These are phyloP conservation scores for Calonectria leucothoes DNA, from an alignment of 2,329 filamentous ascomycete genomes.

Conservation along the genomic window DNA sequence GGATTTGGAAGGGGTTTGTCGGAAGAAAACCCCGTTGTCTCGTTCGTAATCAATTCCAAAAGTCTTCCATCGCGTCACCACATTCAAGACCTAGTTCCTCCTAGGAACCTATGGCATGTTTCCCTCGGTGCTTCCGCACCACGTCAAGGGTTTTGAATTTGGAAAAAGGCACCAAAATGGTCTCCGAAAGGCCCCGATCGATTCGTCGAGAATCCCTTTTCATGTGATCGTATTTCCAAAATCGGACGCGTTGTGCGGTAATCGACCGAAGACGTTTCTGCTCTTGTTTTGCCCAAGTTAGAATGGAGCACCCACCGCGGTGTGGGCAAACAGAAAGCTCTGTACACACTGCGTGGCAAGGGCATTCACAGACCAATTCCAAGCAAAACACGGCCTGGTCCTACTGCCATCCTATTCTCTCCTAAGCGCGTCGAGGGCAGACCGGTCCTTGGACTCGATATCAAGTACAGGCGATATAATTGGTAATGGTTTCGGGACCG, in stretches of 20 bases:
- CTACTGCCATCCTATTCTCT: not conserved
- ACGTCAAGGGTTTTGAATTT: not conserved
- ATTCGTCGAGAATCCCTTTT: not conserved
- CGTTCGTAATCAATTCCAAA: not conserved
- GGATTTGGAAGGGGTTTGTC: not conserved
- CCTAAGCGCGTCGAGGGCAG: not conserved
- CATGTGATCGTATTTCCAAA: not conserved
- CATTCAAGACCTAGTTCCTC: not conserved
- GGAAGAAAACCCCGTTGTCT: not conserved
- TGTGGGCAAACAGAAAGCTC: not conserved
- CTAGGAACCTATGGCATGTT: not conserved
- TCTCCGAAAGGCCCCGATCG: not conserved
- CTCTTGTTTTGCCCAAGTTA: not conserved
- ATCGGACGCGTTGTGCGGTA: not conserved
- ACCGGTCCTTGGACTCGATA: not conserved
- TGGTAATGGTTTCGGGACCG: not conserved
- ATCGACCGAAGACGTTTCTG: not conserved
- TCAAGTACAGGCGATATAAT: not conserved
- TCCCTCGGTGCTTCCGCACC: not conserved
- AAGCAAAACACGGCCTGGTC: not conserved
- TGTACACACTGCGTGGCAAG: not conserved
- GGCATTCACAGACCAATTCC: not conserved
- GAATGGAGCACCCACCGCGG: not conserved
- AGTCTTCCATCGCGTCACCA: not conserved
- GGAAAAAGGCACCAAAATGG: not conserved